These are phyloP conservation scores for Suillus paluster DNA, from an alignment of 768 basidiomycete genomes.

Conservation along the genomic window DNA sequence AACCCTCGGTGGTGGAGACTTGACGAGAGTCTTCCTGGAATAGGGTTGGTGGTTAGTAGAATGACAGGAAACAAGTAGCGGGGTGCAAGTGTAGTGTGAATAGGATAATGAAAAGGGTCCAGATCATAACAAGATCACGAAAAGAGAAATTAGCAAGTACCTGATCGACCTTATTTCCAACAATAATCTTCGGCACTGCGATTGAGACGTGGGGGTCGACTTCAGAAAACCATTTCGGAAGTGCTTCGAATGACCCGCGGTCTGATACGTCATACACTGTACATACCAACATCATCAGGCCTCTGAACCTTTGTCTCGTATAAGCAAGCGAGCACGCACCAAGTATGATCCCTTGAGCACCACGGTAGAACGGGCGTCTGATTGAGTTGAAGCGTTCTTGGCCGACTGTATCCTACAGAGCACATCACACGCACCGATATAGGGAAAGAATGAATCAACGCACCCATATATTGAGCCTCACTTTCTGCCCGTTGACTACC, in stretches of 20 bases:
- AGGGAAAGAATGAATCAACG: background rate
- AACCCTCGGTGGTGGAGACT: constrained; percentile 78
- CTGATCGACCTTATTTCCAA: constrained; percentile 96
- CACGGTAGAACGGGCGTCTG: constrained; percentile 93
- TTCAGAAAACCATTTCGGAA: constrained; percentile 92
- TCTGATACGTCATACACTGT: constrained; percentile 95
- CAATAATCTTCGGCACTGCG: constrained; percentile 93
- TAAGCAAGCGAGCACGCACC: constrained; percentile 43
- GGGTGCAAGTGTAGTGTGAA: background rate
- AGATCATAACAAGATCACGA: background rate
- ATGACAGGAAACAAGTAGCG: background rate
- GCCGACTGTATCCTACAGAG: constrained; percentile 83
- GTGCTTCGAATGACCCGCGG: constrained; percentile 89
- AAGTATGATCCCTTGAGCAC: constrained; percentile 82
- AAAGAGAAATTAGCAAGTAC: constrained; percentile 35
- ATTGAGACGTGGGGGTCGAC: constrained; percentile 89
- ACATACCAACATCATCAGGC: background rate
- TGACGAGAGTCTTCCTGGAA: constrained; percentile 86
- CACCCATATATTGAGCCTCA: constrained; percentile 97
- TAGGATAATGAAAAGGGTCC: background rate
- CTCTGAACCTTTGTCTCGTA: background rate
- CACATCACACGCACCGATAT: background rate
- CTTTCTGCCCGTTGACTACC: constrained; percentile 80
- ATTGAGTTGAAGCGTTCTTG: constrained; percentile 97
- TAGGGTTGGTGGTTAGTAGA: background rate